Evolutionary conservation across 139 green algal species (phyloP), one percentile per base, ranked within the genome.

Genomic region (Chlamydomonas applanata): DNA sequence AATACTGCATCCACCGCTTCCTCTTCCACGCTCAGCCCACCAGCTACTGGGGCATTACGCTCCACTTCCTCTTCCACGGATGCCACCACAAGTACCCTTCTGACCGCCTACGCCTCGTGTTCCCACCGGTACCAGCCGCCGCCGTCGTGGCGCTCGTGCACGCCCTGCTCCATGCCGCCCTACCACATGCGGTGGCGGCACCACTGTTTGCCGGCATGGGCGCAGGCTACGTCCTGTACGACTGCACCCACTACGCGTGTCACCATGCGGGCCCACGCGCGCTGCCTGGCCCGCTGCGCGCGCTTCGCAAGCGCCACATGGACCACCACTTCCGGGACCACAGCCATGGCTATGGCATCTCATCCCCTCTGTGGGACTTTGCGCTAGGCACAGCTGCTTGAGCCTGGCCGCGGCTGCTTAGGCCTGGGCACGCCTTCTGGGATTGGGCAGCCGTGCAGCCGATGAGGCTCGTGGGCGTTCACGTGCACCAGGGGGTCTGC

Each of bases 31-130:
- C 77, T 2, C 24, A 78, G 5, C 71, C 87, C 2, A 74, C 62
- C 24, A 79, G 59, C 44, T 89, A 86, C 35, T 81, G 78, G 67
- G 79, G 70, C 71, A 97, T 97, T 78, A 92, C 88, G 1, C 56
- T 95, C 0, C 95, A 99, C 77, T 99, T 98, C 72, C 73, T 96
- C 0, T 90, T 98, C 54, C 95, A 99, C 59, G 95, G 95, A 35
- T 95, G 88, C 78, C 95, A 99, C 76, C 95, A 99, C 89, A 98
- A 98, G 86, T 96, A 86, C 71, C 95, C 95, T 3, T 83, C 86
- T 64, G 95, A 99, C 74, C 61, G 65, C n/a, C 59, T 89, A 34
- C 81, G 95, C 2, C 85, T 98, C 4, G 95, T 99, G 0, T 97
- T 99, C 66, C 95, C 95, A n/a, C 94, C 93, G 2, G 56, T 93